Evolutionary conservation across 2,329 filamentous ascomycete species (phyloP), one percentile per base, ranked within the genome.

Genomic region (Paraphoma sp.): DNA sequence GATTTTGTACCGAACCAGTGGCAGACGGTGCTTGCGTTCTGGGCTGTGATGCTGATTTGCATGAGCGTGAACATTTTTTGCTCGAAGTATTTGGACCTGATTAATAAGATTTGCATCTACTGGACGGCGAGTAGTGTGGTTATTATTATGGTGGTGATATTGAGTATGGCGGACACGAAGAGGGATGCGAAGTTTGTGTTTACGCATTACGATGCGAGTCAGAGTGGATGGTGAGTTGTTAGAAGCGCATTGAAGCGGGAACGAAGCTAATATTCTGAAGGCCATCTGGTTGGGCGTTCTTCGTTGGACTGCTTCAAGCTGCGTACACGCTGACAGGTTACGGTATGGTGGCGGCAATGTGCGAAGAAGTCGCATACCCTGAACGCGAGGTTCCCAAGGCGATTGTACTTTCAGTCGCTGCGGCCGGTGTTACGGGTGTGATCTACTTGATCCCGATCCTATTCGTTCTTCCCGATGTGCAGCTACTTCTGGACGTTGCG

Each of bases 21-120:
- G 84, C 88, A 91, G 76, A 91, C 88, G 0, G 84, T 91, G 2
- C 78, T 91, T 14, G 86, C 83, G 79, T 91, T 90, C 72, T 91
- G 88, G 88, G 87, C 85, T 0, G 86, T 90, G 17, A 89, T 89
- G 84, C 61, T 86, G 6, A 72, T 90, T 28, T 89, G 86, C 67
- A 87, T 87, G 64, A 59, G 81, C 8, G 81, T 90, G 48, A 91
- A 91, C 69, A 82, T 87, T 18, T 91, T 90, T 65, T 83, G 81
- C 0, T 81, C 86, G 5, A 84, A 81, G 51, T 85, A 84, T 61
- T 76, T 91, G 47, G 87, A 90, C 68, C 64, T 89, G 51, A 88
- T 91, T 70, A 91, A 91, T 71, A 90, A 89, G 65, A 74, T 90
- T 45, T 91, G 89, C 72, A 90, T 91, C 51, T 89, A 86, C 71